A percentile compares a stretch with the other conserved stretches of the same genome.
phyloP scores from a whole-genome alignment of 2,329 filamentous ascomycete species.

The Aspergillus arachidicola region DNA sequence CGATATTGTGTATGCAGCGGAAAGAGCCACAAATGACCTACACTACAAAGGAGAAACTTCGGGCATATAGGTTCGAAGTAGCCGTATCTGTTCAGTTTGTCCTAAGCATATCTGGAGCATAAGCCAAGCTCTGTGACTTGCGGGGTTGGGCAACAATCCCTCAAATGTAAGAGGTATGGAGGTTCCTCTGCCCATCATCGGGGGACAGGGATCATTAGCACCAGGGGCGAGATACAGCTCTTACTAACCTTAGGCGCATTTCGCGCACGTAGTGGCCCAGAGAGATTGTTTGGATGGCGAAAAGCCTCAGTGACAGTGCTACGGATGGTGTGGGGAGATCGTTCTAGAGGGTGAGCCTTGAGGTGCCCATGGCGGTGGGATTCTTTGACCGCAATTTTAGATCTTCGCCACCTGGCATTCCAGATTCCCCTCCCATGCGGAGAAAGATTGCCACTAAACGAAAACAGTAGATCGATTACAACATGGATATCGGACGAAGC shows the following conservation, averaged over 20 bases:
- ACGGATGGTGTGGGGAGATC: constrained; percentile 9
- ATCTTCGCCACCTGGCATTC: constrained; percentile 22
- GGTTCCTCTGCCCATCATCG: not conserved
- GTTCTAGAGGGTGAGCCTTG: constrained; percentile 2
- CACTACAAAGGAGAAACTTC: not conserved
- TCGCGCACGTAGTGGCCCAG: constrained; percentile 6
- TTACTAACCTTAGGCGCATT: constrained; percentile 15
- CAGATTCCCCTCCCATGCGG: constrained; percentile 9
- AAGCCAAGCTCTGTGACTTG: constrained; percentile 15
- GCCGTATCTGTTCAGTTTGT: not conserved
- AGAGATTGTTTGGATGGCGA: not conserved
- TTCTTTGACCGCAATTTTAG: constrained; percentile 31
- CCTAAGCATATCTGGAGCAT: not conserved
- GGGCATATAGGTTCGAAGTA: not conserved
- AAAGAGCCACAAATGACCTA: not conserved
- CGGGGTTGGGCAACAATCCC: constrained; percentile 27
- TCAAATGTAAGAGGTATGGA: not conserved
- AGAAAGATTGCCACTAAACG: constrained; percentile 12
- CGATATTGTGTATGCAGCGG: not conserved
- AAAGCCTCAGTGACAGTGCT: constrained; percentile 1
- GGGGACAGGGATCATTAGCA: constrained; percentile 7
- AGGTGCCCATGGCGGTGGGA: constrained; percentile 22
- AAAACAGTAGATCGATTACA: constrained; percentile 5
- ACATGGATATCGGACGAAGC: not conserved
- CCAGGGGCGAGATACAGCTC: not conserved